A percentile compares a stretch with the other conserved stretches of the same genome.
These are phyloP conservation scores for Marasmius sp. DNA, from an alignment of 1,284 basidiomycete genomes.

Conservation along the genomic window DNA sequence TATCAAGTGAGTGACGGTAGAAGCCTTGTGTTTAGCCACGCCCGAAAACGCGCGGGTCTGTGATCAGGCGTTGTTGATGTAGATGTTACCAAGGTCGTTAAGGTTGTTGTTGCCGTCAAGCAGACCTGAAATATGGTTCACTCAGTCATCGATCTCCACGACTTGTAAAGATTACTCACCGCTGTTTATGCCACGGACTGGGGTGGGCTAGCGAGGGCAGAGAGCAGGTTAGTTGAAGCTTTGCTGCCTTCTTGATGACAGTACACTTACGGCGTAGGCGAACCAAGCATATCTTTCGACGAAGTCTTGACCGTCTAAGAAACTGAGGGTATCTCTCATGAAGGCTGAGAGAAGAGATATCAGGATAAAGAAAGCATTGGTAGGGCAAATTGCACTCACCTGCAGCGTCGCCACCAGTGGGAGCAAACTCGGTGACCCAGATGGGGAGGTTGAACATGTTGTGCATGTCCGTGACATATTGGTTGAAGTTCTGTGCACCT, in stretches of 20 bases:
- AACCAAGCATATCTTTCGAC: conserved; percentile 7
- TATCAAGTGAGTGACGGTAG: no score
- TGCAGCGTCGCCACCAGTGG: conserved; percentile 2
- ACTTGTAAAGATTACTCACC: not conserved
- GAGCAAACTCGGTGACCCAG: conserved; percentile 13
- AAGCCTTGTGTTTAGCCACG: no score
- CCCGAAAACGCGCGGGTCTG: no score
- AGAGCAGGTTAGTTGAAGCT: not conserved
- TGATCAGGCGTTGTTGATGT: not conserved
- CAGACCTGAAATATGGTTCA: not conserved
- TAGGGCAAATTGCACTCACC: not conserved
- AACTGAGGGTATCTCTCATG: not conserved
- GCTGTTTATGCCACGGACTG: not conserved
- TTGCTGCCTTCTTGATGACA: not conserved
- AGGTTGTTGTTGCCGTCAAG: not conserved
- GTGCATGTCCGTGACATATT: conserved; percentile 5
- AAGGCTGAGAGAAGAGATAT: not conserved
- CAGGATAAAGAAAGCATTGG: not conserved
- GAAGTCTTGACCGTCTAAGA: not conserved
- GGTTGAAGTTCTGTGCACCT: conserved; percentile 9
- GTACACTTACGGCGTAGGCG: conserved; percentile 1
- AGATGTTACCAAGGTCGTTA: not conserved
- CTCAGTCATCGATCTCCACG: not conserved
- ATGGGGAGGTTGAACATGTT: conserved; percentile 2
- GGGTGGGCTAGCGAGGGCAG: not conserved